A percentile compares a stretch with the other conserved stretches of the same genome.
phyloP scores from a whole-genome alignment of 2,329 filamentous ascomycete genomes.

The Colletotrichum liaoningense region DNA sequence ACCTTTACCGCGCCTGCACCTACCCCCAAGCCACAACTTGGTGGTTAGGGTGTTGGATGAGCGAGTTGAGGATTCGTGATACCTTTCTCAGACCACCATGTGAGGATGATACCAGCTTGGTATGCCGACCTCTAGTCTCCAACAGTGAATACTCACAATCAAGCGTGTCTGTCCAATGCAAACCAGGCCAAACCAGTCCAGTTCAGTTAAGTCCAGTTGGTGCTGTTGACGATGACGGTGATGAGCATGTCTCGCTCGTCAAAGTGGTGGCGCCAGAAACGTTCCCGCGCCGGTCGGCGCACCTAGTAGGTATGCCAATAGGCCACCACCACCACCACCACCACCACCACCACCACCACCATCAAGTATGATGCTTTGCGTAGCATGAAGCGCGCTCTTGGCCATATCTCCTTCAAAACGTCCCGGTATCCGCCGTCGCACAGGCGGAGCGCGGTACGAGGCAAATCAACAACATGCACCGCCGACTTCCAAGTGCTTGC shows the following conservation, averaged over 20 bases:
- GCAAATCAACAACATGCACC: slow-evolving; percentile 13
- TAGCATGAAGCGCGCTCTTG: background rate
- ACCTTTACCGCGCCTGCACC: background rate
- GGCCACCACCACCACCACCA: background rate
- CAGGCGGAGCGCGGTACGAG: slow-evolving; percentile 10
- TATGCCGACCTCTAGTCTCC: background rate
- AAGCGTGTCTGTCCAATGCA: background rate
- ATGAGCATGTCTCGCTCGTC: background rate
- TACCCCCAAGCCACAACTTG: background rate
- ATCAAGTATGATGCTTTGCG: background rate
- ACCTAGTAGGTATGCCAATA: background rate
- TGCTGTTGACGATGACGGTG: background rate
- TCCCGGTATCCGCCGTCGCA: background rate
- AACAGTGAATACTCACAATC: background rate
- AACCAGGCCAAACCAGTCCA: background rate
- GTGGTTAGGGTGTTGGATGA: background rate
- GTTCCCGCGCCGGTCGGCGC: background rate
- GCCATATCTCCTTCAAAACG: background rate
- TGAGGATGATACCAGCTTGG: background rate
- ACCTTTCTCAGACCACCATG: too few species aligned
- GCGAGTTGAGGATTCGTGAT: background rate
- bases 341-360: background rate
- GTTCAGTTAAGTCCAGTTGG: background rate
- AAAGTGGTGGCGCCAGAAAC: background rate
- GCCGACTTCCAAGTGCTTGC: slow-evolving; percentile 1